phyloP scores from a whole-genome alignment of 78 protist species.

The Dictyostelium brefeldianum region DNA sequence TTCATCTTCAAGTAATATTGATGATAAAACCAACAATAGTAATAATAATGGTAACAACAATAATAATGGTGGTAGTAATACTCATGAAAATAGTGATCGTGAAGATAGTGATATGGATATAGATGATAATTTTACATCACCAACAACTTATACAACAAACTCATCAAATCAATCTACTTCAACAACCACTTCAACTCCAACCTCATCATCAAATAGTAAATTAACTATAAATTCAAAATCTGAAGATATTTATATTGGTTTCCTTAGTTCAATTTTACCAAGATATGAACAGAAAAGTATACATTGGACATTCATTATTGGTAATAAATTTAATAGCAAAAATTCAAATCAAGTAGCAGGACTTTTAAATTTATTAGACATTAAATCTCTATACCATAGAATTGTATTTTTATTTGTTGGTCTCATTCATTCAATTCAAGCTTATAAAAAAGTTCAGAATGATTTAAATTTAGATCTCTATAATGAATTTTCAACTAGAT shows the following conservation, averaged over 20 bases:
- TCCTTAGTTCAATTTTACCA: background rate
- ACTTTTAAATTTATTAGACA: slow-evolving; percentile 14
- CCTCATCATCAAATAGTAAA: background rate
- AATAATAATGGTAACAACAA: background rate
- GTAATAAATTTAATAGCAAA: background rate
- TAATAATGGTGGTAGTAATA: background rate
- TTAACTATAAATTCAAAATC: background rate
- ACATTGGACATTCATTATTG: slow-evolving; percentile 16
- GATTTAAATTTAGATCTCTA: slow-evolving; percentile 45
- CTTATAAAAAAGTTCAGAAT: slow-evolving; percentile 35
- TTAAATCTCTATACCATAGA: background rate
- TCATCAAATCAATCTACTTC: background rate
- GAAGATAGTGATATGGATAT: slow-evolving; percentile 10
- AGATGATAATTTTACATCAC: background rate
- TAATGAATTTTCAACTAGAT: slow-evolving; percentile 6
- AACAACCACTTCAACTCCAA: background rate
- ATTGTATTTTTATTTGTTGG: slow-evolving; percentile 30
- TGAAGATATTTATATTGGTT: background rate
- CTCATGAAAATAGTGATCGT: background rate
- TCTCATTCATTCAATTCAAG: slow-evolving; percentile 31
- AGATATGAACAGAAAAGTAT: slow-evolving; percentile 20
- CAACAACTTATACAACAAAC: slow-evolving; percentile 1
- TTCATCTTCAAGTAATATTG: background rate
- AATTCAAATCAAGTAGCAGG: slow-evolving; percentile 18
- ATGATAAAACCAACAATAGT: background rate